phyloP scores from a whole-genome alignment of 305 asterid genomes.

The Fraxinus floribunda region DNA sequence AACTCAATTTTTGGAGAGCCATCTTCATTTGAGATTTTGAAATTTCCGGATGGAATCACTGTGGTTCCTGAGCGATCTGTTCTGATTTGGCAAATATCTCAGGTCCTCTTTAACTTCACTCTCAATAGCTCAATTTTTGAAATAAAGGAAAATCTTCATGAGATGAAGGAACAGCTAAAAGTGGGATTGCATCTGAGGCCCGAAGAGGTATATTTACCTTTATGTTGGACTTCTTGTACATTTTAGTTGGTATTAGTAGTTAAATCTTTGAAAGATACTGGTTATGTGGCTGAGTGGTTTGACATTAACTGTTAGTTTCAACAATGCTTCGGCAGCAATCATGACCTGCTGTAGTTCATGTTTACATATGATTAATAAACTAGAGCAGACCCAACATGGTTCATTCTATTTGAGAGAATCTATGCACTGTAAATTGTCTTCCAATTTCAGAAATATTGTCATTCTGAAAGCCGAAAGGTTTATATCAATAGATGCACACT shows the following conservation, averaged over 20 bases:
- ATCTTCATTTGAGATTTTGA: constrained; percentile 69
- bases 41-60: constrained; percentile 83
- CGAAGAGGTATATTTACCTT: constrained; percentile 57
- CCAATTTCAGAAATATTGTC: neutral
- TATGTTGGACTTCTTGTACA: neutral
- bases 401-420: neutral
- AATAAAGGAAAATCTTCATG: constrained; percentile 56
- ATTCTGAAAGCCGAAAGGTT: neutral
- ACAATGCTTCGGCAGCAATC: neutral
- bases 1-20: constrained; percentile 68
- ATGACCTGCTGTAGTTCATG: neutral
- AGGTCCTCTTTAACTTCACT: constrained; percentile 63
- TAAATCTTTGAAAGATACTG: neutral
- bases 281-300: constrained; percentile 5
- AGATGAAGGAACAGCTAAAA: constrained; percentile 71
- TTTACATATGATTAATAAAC: neutral
- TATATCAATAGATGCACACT: neutral
- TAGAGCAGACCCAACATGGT: neutral
- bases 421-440: neutral
- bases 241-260: neutral
- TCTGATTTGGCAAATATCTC: constrained; percentile 33
- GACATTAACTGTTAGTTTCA: neutral
- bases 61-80: constrained; percentile 52
- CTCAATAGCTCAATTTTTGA: constrained; percentile 75
- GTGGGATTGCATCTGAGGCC: constrained; percentile 61